Base-by-base conservation (phyloP, 2,329 filamentous ascomycete genomes). In the Elsinoe necatrix region DNA sequence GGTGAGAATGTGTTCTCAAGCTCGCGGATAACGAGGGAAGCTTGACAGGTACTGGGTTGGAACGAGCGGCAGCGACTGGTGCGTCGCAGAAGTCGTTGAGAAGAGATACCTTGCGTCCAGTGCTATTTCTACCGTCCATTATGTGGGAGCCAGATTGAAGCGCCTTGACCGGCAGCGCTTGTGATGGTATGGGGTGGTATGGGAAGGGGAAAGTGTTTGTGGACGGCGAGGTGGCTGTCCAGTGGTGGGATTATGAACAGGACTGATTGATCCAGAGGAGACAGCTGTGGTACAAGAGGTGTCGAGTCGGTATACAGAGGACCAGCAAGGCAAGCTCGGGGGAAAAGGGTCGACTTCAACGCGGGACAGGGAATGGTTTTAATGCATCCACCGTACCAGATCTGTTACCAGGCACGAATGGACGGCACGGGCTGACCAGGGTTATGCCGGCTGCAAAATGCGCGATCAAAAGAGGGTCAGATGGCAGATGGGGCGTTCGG, bases 91-190 rank as follows among this genome's bases (percentile, higher is more conserved):
- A 71, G 66, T 75, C 73, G 72, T 76, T 77, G 67, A 77, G 69
- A 64, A 77, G 69, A 65, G 74, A 77, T 66, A 77, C 73, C 65
- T 70, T 73, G 65, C 74, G 72, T 67, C 75, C 75, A 62, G 67
- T 72, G 63, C 72, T 72, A 66, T 77, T 75, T 70, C 72, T 76
- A 69, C 74, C 74, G 73, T 77, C 75, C 75, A 77, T 77, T 58
- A 69, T 69, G 67, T 62, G 65, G 60, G 54, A 63, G 64, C 65
- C 62, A 67, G 63, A 54, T 56, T 56, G 54, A 56, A n/a, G 54
- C 54, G 54, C 54, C 54, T n/a, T 56, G 25, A 41, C 16, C 54
- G 54, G 54, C 54, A 25, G 52, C 25, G 50, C 12, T 27, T 3
- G 23, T 50, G 45, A 21, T 31, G 29, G 4, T 16, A 16, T 16